These are phyloP conservation scores for Teratosphaeria pseudoeucalypti DNA, from an alignment of 2,329 filamentous ascomycete species.

Conservation along the genomic window DNA sequence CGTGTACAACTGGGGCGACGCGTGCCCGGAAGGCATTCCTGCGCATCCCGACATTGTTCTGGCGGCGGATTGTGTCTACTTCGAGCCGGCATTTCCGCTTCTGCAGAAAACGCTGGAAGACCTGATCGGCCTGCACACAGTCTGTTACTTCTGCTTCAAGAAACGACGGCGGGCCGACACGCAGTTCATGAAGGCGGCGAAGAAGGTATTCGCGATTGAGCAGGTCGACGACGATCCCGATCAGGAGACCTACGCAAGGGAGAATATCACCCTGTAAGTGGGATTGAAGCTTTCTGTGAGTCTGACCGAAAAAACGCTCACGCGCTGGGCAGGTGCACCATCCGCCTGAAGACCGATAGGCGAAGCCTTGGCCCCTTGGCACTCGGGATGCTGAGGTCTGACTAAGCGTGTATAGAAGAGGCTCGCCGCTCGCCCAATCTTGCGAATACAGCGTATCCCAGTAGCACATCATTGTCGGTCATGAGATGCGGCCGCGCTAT, in stretches of 20 bases:
- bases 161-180: slow-evolving; percentile 64
- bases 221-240: slow-evolving; percentile 41
- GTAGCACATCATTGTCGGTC: neutral
- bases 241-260: slow-evolving; percentile 32
- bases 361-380: neutral
- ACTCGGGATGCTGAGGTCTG: neutral
- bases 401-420: neutral
- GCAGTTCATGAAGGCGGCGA: slow-evolving; percentile 41
- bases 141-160: slow-evolving; percentile 91
- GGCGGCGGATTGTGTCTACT: slow-evolving; percentile 96
- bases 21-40: slow-evolving; percentile 30
- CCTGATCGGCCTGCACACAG: slow-evolving; percentile 52
- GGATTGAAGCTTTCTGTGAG: neutral
- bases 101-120: slow-evolving; percentile 68
- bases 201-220: slow-evolving; percentile 39
- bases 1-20: slow-evolving; percentile 66
- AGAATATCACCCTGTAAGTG: slow-evolving; percentile 42
- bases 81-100: slow-evolving; percentile 87
- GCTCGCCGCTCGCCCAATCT: neutral
- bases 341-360: slow-evolving; percentile 1
- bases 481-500: neutral
- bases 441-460: neutral
- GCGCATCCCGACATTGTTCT: slow-evolving; percentile 64
- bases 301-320: neutral
- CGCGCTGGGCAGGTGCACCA: slow-evolving; percentile 4